Evolutionary conservation across 2,329 filamentous ascomycete genomes (phyloP).

Genomic region (Cercospora sp.): DNA sequence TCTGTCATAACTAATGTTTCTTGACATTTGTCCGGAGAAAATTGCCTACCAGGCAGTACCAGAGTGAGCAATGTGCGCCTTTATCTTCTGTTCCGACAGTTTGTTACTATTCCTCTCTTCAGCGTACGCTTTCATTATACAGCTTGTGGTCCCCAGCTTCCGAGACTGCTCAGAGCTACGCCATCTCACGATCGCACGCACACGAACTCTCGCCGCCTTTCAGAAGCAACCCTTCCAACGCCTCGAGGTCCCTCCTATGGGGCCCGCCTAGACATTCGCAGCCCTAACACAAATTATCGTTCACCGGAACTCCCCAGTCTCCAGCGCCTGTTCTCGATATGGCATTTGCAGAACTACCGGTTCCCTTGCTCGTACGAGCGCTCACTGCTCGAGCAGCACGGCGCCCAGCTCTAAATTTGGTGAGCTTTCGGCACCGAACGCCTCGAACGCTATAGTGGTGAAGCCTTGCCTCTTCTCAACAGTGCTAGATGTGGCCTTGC

Average conservation of each 20-base stretch:
- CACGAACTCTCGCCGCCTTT: background rate
- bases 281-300: background rate
- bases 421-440: background rate
- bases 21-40: background rate
- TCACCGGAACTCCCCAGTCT: background rate
- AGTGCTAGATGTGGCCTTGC: background rate
- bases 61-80: background rate
- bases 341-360: background rate
- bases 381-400: background rate
- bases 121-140: background rate
- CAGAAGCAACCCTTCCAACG: background rate
- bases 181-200: background rate
- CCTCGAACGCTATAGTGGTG: background rate
- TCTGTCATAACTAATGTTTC: background rate
- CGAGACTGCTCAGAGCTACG: background rate
- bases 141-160: background rate
- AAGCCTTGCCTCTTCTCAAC: constrained; percentile 1
- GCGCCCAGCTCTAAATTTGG: background rate
- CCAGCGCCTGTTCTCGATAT: background rate
- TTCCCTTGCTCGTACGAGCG: background rate
- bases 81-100: background rate
- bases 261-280: background rate
- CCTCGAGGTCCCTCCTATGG: background rate
- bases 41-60: background rate
- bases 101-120: background rate